Evolutionary conservation across 805 yeast genomes (phyloP).

Genomic region (Wickerhamomyces tratensis): DNA sequence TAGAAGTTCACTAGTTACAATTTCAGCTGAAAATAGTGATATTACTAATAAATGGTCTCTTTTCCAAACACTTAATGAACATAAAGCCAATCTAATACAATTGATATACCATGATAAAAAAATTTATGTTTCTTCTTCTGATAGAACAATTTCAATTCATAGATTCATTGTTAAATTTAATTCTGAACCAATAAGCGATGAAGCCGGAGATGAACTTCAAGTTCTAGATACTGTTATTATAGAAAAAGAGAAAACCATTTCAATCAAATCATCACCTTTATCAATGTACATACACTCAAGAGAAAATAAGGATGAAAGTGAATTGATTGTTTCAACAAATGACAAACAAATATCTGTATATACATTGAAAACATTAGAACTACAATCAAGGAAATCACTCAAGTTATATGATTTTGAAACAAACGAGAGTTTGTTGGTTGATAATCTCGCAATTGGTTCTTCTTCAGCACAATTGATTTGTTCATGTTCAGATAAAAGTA

Average conservation of each 20-base stretch:
- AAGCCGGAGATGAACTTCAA: neutral
- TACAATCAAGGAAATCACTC: conserved; percentile 21
- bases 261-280: conserved; percentile 42
- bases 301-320: conserved; percentile 8
- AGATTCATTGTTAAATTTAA: conserved; percentile 11
- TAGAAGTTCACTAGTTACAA: conserved; percentile 4
- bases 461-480: conserved; percentile 24
- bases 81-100: conserved; percentile 41
- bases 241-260: conserved; percentile 33
- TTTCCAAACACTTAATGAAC: conserved; percentile 49
- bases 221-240: conserved; percentile 9
- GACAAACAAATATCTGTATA: conserved; percentile 39
- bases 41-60: conserved; percentile 34
- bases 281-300: conserved; percentile 22
- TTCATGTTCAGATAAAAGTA: conserved; percentile 47
- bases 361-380: conserved; percentile 23
- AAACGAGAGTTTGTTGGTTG: conserved; percentile 35
- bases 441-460: conserved; percentile 25
- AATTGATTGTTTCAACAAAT: conserved; percentile 39
- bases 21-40: conserved; percentile 9
- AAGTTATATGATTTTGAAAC: conserved; percentile 31
- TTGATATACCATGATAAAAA: conserved; percentile 20
- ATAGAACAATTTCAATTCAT: conserved; percentile 51
- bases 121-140: conserved; percentile 48
- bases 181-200: too few relatives aligned